Conservation (phyloP, 2,329 filamentous ascomycete species). For the Xylariaceae sp. region DNA sequence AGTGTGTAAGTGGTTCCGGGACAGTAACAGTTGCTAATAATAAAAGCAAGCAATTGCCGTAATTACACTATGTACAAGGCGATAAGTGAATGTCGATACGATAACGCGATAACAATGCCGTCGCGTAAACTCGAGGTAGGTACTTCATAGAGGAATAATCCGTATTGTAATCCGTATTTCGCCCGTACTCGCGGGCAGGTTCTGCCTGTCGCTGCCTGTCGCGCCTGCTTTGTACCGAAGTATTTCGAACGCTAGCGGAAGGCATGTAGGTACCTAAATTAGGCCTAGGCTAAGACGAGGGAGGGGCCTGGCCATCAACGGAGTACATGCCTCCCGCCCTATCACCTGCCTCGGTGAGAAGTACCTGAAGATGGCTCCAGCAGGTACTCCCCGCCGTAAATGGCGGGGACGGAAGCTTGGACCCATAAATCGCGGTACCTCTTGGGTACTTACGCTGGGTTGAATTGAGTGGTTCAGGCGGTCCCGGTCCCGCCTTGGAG, state of each 20-base stretch:
- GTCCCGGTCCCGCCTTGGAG: not conserved
- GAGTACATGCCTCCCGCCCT: not conserved
- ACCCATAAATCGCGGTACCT: not conserved
- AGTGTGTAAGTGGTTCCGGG: not conserved
- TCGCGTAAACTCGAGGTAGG: slow-evolving; percentile 1
- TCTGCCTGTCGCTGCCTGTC: not conserved
- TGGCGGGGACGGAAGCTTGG: not conserved
- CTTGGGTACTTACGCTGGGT: not conserved
- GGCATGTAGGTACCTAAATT: not conserved
- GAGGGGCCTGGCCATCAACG: not conserved
- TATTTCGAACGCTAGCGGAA: not conserved
- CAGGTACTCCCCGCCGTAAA: not conserved
- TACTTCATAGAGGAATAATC: not conserved
- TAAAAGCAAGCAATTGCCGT: not conserved
- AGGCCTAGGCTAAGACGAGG: not conserved
- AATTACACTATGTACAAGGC: not conserved
- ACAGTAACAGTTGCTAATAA: not conserved
- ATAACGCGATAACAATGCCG: slow-evolving; percentile 12
- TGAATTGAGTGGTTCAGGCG: not conserved
- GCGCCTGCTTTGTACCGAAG: not conserved
- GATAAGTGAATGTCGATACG: slow-evolving; percentile 1
- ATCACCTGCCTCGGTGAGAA: not conserved
- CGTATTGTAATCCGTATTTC: not conserved
- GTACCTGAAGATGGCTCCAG: not conserved
- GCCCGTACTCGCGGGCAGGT: not conserved